Base-by-base conservation (phyloP, 2,329 filamentous ascomycete species). In the Penicillium aurantiogriseum region DNA sequence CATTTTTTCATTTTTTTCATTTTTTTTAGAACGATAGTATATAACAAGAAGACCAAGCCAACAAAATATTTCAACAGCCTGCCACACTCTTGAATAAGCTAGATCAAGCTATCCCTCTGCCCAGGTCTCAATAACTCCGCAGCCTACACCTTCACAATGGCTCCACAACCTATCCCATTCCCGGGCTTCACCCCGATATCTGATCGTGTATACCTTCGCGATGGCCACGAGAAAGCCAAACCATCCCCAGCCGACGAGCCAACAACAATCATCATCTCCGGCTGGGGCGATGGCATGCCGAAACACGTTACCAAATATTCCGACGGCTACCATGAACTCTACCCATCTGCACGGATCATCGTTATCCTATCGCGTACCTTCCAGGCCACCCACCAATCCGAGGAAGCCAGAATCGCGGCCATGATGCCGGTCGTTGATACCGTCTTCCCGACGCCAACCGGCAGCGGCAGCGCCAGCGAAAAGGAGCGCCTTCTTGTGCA, bases 251-350 rank as follows among this genome's bases (percentile, higher is more conserved):
- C 74, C 15, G 48, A 63, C 5, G 59, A 67, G 43, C 65, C 65
- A 44, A 67, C 65, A 19, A 66, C 65, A 4, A 62, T 67, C 35
- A 65, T 85, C 45, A 75, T 86, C 58, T 85, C 80, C 67, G 79
- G 82, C 64, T 86, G 83, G 84, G 82, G 83, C 51, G 83, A 86
- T 60, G 81, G 80, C 23, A 71, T 74, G 13, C 79, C 83, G 2
- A 82, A 81, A 60, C 79, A 86, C 66, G 76, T 85, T 29, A 72
- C 75, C 56, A 86, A 86, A 67, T 86, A 85, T 63, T 74, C 79
- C 15, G 76, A 80, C 13, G 81, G 80, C 29, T 85, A 82, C 69
- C 76, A 76, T 40, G 64, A 69, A 13, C 77, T 85, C 0, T 86
- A 77, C 63, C 83, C 84, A 0, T 63, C 71, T 25, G 76, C 83